Evolutionary conservation across 768 basidiomycete species (phyloP).

Genomic region (Suillus clintonianus): DNA sequence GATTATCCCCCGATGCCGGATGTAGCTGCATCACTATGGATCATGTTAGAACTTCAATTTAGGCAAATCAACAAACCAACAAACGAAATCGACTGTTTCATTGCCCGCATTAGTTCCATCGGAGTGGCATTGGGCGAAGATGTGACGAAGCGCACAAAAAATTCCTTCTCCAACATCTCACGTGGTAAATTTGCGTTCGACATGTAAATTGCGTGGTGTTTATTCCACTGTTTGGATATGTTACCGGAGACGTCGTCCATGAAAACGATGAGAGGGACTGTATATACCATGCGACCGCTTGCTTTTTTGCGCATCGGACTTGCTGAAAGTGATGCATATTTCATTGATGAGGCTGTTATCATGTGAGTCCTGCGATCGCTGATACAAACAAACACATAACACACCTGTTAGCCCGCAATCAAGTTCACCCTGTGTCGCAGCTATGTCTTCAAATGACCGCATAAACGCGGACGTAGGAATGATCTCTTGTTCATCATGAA

Average conservation of each 20-base stretch:
- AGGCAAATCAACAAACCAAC: no score
- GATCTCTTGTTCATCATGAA: no score
- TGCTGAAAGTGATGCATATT: no score
- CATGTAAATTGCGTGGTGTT: constrained; percentile 45
- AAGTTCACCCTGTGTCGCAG: no score
- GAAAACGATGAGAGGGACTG: constrained; percentile 1
- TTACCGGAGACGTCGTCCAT: constrained; percentile 48
- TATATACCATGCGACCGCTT: constrained; percentile 2
- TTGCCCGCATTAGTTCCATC: constrained; percentile 38
- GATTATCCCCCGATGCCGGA: constrained; percentile 8
- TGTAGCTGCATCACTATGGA: no score
- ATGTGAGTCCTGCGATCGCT: no score
- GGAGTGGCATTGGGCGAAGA: constrained; percentile 39
- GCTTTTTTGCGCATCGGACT: constrained; percentile 2
- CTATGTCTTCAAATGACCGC: no score
- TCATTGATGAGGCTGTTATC: no score
- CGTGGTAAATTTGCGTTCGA: constrained; percentile 38
- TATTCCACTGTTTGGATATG: constrained; percentile 45
- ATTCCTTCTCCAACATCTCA: constrained; percentile 37
- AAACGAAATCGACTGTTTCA: constrained; percentile 36
- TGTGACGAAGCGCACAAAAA: constrained; percentile 39
- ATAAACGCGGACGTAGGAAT: no score
- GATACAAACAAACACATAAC: no score
- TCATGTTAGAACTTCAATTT: no score
- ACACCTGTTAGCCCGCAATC: no score